Percentiles rank a stretch among this genome's conserved stretches.
Conservation (phyloP, 805 yeast species). For the Maudiozyma saulgeensis region DNA sequence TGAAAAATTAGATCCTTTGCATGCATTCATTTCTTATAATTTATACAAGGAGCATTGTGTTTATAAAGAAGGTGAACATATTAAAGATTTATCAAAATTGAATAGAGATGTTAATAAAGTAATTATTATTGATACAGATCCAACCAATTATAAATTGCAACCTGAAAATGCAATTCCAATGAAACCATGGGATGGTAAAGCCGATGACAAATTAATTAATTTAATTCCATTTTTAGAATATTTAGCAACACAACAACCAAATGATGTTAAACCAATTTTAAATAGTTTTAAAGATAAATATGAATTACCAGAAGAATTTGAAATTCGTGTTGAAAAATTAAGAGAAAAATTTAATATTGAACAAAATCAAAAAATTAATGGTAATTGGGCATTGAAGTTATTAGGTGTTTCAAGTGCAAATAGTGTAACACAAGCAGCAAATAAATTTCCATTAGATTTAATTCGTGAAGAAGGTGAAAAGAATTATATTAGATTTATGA, state of each 20-base stretch:
- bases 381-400: constrained; percentile 47
- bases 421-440: constrained; percentile 10
- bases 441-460: constrained; percentile 64
- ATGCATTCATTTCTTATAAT: constrained; percentile 78
- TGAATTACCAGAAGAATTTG: constrained; percentile 69
- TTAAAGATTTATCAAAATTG: constrained; percentile 82
- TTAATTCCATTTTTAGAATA: constrained; percentile 91
- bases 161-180: constrained; percentile 90
- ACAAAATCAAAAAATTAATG: constrained; percentile 34
- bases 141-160: constrained; percentile 64
- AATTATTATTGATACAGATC: constrained; percentile 68
- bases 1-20: constrained; percentile 85
- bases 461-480: constrained; percentile 89
- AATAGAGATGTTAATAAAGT: constrained; percentile 85
- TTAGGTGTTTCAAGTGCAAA: constrained; percentile 43
- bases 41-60: constrained; percentile 82
- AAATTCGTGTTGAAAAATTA: constrained; percentile 62
- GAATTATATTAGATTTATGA: constrained; percentile 75
- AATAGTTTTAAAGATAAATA: constrained; percentile 58
- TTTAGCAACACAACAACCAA: constrained; percentile 74
- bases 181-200: constrained; percentile 76
- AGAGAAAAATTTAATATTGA: constrained; percentile 63
- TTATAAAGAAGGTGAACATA: constrained; percentile 76
- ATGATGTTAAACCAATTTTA: constrained; percentile 85
- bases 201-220: constrained; percentile 69